These are phyloP conservation scores for Neurospora sp. DNA, from an alignment of 495 filamentous ascomycete species.

Conservation along the genomic window DNA sequence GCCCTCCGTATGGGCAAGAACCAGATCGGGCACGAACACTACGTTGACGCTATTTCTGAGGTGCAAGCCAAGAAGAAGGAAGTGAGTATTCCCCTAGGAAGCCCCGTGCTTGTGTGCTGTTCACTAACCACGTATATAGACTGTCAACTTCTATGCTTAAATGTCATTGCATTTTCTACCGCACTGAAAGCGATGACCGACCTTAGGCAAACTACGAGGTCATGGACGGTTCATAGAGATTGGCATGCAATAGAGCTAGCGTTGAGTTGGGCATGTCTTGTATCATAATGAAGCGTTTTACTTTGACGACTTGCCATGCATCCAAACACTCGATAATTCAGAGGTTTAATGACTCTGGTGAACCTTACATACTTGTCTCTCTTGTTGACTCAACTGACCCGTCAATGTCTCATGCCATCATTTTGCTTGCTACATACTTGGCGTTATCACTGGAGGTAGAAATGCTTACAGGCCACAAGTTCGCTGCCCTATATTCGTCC, in stretches of 20 bases:
- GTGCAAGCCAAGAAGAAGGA: conserved; percentile 98
- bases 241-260: conserved; percentile 5
- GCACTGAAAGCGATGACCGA: neutral
- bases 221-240: conserved; percentile 5
- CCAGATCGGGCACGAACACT: conserved; percentile 97
- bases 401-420: no score
- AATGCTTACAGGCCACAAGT: neutral
- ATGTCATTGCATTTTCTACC: conserved; percentile 16
- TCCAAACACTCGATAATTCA: neutral
- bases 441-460: neutral
- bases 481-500: neutral
- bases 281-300: conserved; percentile 3
- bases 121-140: conserved; percentile 31
- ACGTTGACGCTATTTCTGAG: conserved; percentile 95
- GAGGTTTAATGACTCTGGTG: neutral
- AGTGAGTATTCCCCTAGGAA: conserved; percentile 28
- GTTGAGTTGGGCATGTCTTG: neutral
- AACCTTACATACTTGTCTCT: neutral
- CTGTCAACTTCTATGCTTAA: conserved; percentile 53
- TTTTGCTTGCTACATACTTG: neutral
- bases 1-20: conserved; percentile 81
- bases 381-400: neutral
- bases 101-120: neutral
- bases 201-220: neutral
- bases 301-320: neutral